Base-by-base conservation (phyloP, 208 protist species). In the Trypanosoma platydactyli region DNA sequence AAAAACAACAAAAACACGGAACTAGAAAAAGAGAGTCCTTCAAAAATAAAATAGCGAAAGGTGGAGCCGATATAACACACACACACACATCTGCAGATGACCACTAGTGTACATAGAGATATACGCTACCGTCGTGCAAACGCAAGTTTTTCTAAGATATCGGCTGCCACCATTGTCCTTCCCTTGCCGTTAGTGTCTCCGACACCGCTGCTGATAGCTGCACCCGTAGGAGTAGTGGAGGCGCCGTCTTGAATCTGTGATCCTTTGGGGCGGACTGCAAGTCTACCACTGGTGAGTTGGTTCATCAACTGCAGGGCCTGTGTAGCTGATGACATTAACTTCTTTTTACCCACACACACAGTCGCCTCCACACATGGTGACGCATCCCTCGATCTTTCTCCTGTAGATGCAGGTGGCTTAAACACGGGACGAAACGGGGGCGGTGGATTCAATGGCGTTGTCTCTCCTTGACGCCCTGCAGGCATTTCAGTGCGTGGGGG, bases 61-160 rank as follows among this genome's bases (percentile, higher is more conserved):
- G 33, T 38, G 1, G 5, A 35, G 15, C 13, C 6, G 2, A 38
- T 30, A 35, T 27, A 22, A 46, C 30, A 15, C 33, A 38, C 33
- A 38, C 33, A 38, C 33, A 38, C 33, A 38, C 33, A 38, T 9
- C 3, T 9, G 33, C 33, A 45, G 41, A 65, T 56, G 7, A 1
- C n/a, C n/a, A 25, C n/a, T n/a, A n/a, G n/a, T n/a, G n/a, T n/a
- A n/a, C n/a, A n/a, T n/a, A n/a, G n/a, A 22, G 18, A 35, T 18
- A 42, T 24, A 6, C 2, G 7, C 54, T 25, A 63, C 41, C 22
- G 25, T 33, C 38, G 41, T 45, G 52, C 6, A 71, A 63, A 71
- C 16, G 52, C 29, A 22, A 71, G 30, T 27, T 56, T 63, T 48
- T 55, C 35, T 56, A 71, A 71, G 13, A 71, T 13, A 13, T 63